These are phyloP conservation scores for Ceratobasidium sp. DNA, from an alignment of 1,284 basidiomycete genomes.

Conservation along the genomic window DNA sequence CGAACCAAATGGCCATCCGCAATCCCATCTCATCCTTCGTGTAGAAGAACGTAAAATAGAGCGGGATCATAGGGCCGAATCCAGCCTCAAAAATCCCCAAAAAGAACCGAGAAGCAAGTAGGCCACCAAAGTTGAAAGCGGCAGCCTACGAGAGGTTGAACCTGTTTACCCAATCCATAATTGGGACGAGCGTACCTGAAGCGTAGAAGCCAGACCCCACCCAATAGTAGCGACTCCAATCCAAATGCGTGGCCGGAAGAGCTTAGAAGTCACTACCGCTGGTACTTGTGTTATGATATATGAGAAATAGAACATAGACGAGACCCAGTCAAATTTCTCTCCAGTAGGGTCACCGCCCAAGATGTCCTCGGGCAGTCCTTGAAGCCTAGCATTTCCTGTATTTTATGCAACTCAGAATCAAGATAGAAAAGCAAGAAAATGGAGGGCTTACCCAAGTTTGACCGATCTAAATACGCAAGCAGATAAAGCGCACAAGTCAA, in stretches of 20 bases:
- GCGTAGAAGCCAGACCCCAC: slow-evolving; percentile 75
- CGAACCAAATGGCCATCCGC: slow-evolving; percentile 80
- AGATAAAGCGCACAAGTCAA: slow-evolving; percentile 76
- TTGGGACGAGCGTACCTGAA: slow-evolving; percentile 63
- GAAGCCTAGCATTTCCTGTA: slow-evolving; percentile 72
- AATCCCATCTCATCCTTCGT: slow-evolving; percentile 76
- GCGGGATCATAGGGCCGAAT: slow-evolving; percentile 76
- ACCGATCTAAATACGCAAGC: slow-evolving; percentile 78
- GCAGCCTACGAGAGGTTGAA: slow-evolving; percentile 59
- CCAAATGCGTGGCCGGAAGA: slow-evolving; percentile 72
- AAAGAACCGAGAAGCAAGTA: slow-evolving; percentile 68
- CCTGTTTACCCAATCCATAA: background rate
- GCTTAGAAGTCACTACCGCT: slow-evolving; percentile 70
- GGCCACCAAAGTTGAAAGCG: slow-evolving; percentile 65
- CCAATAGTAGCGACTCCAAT: slow-evolving; percentile 71
- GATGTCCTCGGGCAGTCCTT: slow-evolving; percentile 70
- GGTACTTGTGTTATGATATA: slow-evolving; percentile 79
- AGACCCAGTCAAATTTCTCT: slow-evolving; percentile 74
- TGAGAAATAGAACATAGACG: slow-evolving; percentile 78
- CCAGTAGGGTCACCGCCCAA: slow-evolving; percentile 75
- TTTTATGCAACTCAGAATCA: background rate
- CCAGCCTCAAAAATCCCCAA: slow-evolving; percentile 77
- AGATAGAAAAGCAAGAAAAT: background rate
- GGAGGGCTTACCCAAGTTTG: slow-evolving; percentile 62
- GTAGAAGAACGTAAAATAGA: slow-evolving; percentile 81